phyloP scores from a whole-genome alignment of 192 early-diverging fungal genomes.

The Podila minutissima region DNA sequence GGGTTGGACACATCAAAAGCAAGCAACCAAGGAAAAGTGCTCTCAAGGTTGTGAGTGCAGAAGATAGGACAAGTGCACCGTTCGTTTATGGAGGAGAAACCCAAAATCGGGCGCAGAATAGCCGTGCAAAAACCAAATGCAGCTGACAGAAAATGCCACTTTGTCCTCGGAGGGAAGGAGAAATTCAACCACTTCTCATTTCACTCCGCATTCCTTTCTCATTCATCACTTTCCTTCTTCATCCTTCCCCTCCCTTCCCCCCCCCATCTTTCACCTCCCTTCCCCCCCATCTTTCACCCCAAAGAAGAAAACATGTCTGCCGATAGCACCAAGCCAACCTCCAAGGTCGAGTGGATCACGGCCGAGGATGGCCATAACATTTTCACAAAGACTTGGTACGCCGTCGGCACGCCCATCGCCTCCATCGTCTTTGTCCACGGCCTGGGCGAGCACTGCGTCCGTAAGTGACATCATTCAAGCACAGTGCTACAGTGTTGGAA shows the following conservation, averaged over 20 bases:
- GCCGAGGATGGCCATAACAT: constrained; percentile 52
- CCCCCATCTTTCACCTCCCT: not conserved
- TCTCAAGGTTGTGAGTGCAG: not conserved
- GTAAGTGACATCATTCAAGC: constrained; percentile 6
- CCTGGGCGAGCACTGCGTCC: constrained; percentile 62
- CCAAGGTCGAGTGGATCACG: constrained; percentile 57
- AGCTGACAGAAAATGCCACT: not conserved
- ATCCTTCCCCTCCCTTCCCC: not conserved
- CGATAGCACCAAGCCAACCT: constrained; percentile 8
- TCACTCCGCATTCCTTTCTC: not conserved
- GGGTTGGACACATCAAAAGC: not conserved
- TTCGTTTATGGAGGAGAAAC: constrained; percentile 1
- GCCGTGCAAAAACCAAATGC: not conserved
- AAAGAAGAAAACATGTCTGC: constrained; percentile 5
- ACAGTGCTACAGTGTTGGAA: no score
- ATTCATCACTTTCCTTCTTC: not conserved
- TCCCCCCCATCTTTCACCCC: not conserved
- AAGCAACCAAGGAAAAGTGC: not conserved
- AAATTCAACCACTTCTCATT: constrained; percentile 4
- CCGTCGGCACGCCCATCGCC: constrained; percentile 36
- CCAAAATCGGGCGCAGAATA: not conserved
- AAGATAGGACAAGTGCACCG: not conserved
- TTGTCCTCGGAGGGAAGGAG: not conserved
- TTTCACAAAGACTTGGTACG: constrained; percentile 64
- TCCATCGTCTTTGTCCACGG: constrained; percentile 62